Percentiles rank a stretch among this genome's conserved stretches.
These are phyloP conservation scores for Hyphodiscus sp. DNA, from an alignment of 2,329 filamentous ascomycete genomes.

Conservation along the genomic window DNA sequence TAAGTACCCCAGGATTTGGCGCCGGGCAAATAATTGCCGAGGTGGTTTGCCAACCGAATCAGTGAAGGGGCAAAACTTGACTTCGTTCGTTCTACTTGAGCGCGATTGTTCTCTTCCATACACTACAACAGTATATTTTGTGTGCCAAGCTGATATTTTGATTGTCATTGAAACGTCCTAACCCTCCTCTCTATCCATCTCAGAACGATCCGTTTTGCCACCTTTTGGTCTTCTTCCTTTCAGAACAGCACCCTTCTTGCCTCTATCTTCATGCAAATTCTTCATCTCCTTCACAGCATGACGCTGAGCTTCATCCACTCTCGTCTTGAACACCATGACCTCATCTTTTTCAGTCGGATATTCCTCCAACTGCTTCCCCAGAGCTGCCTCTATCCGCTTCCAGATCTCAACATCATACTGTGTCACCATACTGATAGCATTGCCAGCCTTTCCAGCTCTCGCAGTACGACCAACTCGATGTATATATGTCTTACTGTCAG, in stretches of 20 bases:
- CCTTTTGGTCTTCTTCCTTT: constrained; percentile 44
- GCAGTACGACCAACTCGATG: constrained; percentile 86
- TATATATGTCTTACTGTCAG: constrained; percentile 84
- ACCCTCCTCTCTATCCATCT: constrained; percentile 32
- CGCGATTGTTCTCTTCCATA: not conserved
- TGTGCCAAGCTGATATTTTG: not conserved
- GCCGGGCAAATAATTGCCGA: not conserved
- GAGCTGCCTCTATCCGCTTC: constrained; percentile 71
- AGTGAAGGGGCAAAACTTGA: not conserved
- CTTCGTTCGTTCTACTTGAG: not conserved
- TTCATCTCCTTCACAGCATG: constrained; percentile 78
- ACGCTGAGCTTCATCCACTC: constrained; percentile 79
- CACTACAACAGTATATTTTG: not conserved
- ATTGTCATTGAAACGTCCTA: constrained; percentile 8
- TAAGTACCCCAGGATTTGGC: not conserved
- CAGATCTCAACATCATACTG: constrained; percentile 84
- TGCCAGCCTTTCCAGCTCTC: constrained; percentile 76
- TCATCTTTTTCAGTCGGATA: constrained; percentile 71
- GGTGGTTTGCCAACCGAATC: not conserved
- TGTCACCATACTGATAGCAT: constrained; percentile 74
- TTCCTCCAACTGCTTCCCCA: constrained; percentile 69
- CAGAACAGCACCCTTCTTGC: constrained; percentile 38
- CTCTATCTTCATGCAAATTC: constrained; percentile 62
- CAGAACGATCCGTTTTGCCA: constrained; percentile 46
- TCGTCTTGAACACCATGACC: constrained; percentile 71